Conservation (phyloP, 2,329 filamentous ascomycete species). For the Nannizzia gypsea region DNA sequence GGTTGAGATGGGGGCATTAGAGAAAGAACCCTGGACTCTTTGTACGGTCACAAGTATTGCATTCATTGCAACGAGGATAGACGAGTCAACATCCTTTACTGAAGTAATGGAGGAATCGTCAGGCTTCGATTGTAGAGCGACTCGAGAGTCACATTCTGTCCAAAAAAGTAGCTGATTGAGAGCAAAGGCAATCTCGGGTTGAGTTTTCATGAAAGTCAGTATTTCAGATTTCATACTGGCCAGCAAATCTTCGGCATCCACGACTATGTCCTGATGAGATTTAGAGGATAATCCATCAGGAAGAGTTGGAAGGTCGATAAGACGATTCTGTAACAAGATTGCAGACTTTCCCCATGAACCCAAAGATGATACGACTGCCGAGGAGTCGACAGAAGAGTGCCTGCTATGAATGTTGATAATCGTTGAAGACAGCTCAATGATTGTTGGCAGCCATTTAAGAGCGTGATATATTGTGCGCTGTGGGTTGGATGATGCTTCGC, state of each 20-base stretch:
- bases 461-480: constrained; percentile 20
- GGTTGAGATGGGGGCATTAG: constrained; percentile 44
- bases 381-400: constrained; percentile 45
- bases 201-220: constrained; percentile 31
- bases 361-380: constrained; percentile 36
- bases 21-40: constrained; percentile 48
- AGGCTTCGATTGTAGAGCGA: neutral
- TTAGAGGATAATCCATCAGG: constrained; percentile 39
- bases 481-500: constrained; percentile 9
- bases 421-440: constrained; percentile 51
- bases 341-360: constrained; percentile 41
- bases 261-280: constrained; percentile 20
- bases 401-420: constrained; percentile 56
- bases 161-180: constrained; percentile 56
- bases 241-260: constrained; percentile 22
- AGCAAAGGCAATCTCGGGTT: constrained; percentile 52
- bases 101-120: constrained; percentile 12
- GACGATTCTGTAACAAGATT: constrained; percentile 32
- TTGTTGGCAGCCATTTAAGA: constrained; percentile 53
- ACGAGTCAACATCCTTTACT: constrained; percentile 42
- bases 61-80: constrained; percentile 56
- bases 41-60: constrained; percentile 70
- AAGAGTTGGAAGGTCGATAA: constrained; percentile 37
- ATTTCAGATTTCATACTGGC: constrained; percentile 32
- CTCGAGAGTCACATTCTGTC: constrained; percentile 34